Conservation (phyloP, 345 rosid species). For the Fremontodendron californicum region DNA sequence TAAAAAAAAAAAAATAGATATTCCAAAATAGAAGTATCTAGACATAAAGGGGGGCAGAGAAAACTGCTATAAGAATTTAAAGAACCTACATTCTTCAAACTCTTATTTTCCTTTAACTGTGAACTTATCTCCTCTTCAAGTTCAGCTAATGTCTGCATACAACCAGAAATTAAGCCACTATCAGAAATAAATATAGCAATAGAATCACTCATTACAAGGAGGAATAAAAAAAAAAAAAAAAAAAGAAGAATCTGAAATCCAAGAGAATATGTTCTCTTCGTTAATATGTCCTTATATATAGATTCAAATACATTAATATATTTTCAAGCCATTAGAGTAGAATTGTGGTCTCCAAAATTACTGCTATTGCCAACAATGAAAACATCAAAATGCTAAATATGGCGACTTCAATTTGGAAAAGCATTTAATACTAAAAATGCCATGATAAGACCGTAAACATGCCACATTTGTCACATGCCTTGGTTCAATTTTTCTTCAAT, state of each 20-base stretch:
- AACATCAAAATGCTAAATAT: not conserved
- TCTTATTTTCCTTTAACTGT: constrained; percentile 45
- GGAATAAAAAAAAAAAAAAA: not conserved
- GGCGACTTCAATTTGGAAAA: not conserved
- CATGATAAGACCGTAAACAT: not conserved
- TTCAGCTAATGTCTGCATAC: constrained; percentile 65
- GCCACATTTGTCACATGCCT: not conserved
- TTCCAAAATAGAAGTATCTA: not conserved
- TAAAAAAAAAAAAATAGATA: not conserved
- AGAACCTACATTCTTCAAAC: constrained; percentile 33
- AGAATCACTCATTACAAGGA: not conserved
- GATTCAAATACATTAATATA: not conserved
- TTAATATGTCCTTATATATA: not conserved
- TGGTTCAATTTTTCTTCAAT: not conserved
- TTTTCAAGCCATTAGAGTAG: not conserved
- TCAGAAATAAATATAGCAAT: not conserved
- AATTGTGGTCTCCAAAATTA: not conserved
- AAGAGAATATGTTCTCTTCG: not conserved
- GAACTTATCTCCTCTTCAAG: constrained; percentile 60
- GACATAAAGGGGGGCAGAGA: not conserved
- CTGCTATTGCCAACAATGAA: not conserved
- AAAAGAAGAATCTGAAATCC: not conserved
- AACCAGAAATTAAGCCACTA: constrained; percentile 11
- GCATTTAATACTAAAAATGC: not conserved
- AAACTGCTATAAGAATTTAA: not conserved